Evolutionary conservation across 2,329 filamentous ascomycete genomes (phyloP).

Genomic region (Periconia sp.): DNA sequence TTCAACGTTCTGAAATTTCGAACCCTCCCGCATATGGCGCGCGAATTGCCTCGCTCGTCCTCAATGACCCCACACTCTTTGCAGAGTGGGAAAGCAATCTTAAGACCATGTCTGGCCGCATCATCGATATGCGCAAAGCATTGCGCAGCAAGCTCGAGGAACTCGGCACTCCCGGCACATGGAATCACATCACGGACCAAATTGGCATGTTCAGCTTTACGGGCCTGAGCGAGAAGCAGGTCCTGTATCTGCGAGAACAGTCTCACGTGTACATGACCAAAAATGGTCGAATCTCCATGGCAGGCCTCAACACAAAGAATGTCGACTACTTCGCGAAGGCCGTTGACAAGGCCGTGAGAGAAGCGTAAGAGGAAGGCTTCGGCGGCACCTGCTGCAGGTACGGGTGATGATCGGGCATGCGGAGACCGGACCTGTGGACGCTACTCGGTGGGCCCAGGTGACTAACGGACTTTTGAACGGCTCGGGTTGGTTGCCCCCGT

Average conservation of each 20-base stretch:
- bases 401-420: neutral
- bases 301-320: conserved; percentile 91
- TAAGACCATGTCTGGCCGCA: conserved; percentile 91
- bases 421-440: neutral
- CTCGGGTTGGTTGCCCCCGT: neutral
- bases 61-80: conserved; percentile 84
- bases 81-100: conserved; percentile 92
- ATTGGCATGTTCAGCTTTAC: conserved; percentile 99
- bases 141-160: conserved; percentile 82
- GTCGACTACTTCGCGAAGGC: conserved; percentile 92
- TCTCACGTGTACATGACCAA: conserved; percentile 91
- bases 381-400: neutral
- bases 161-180: conserved; percentile 83
- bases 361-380: conserved; percentile 43
- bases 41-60: conserved; percentile 80
- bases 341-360: conserved; percentile 80
- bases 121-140: conserved; percentile 85
- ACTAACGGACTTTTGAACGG: no score
- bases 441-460: neutral
- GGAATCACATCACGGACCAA: conserved; percentile 98
- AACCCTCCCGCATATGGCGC: conserved; percentile 96
- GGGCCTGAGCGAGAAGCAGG: conserved; percentile 75
- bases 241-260: conserved; percentile 71
- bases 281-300: conserved; percentile 98
- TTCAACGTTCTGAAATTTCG: conserved; percentile 96